A percentile compares a stretch with the other conserved stretches of the same genome.
phyloP scores from a whole-genome alignment of 2,329 filamentous ascomycete genomes.

The Chalaropsis ovoidea region DNA sequence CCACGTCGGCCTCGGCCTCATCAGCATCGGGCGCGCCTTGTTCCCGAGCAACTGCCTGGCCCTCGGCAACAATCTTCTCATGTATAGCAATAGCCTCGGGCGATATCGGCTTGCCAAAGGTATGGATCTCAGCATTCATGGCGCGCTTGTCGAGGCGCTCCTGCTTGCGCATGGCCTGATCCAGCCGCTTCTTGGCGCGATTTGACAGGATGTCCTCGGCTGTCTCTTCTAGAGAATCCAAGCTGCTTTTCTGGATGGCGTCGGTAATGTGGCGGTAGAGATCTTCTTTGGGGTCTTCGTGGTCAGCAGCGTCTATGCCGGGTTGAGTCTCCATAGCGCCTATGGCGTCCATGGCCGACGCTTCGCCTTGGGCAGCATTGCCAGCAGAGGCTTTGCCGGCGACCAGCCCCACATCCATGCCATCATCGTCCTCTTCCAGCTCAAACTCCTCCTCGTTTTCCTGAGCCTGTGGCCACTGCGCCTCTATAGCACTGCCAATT shows the following conservation, averaged over 20 bases:
- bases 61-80: neutral
- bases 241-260: neutral
- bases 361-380: neutral
- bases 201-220: neutral
- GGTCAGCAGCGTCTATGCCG: neutral
- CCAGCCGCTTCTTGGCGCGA: slow-evolving; percentile 8
- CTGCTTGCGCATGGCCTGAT: slow-evolving; percentile 18
- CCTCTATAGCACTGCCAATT: neutral
- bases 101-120: slow-evolving; percentile 20
- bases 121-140: slow-evolving; percentile 15
- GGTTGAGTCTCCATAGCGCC: neutral
- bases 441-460: neutral
- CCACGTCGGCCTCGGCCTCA: neutral
- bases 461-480: neutral
- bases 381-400: neutral
- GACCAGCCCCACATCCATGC: neutral
- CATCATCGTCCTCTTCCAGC: neutral
- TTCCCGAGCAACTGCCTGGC: neutral
- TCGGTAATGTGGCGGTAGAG: neutral
- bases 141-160: slow-evolving; percentile 8
- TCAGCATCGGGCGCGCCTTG: neutral
- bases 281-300: neutral
- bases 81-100: slow-evolving; percentile 17
- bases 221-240: neutral
- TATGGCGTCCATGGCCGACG: neutral